A percentile compares a stretch with the other conserved stretches of the same genome.
These are phyloP conservation scores for Termitomyces sp. DNA, from an alignment of 768 basidiomycete genomes.

Conservation along the genomic window DNA sequence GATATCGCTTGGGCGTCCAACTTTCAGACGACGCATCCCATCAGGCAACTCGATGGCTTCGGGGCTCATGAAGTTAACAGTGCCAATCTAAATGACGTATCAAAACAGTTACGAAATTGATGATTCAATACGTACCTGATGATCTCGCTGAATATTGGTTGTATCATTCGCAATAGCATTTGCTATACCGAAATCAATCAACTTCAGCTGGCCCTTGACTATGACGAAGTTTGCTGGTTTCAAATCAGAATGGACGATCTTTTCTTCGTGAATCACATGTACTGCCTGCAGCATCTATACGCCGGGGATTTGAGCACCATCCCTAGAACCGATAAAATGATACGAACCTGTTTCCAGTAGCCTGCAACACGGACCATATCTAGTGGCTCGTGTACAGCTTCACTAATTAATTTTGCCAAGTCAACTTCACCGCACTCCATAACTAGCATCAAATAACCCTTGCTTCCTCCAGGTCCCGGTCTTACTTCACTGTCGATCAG, in stretches of 20 bases:
- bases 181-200: slow-evolving; percentile 99
- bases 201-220: slow-evolving; percentile 90
- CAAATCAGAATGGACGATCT: slow-evolving; percentile 97
- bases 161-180: slow-evolving; percentile 99
- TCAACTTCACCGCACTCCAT: slow-evolving; percentile 99
- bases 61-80: slow-evolving; percentile 98
- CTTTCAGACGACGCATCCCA: slow-evolving; percentile 86
- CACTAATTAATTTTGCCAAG: slow-evolving; percentile 76
- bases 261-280: slow-evolving; percentile 97
- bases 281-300: slow-evolving; percentile 95
- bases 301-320: neutral
- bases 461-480: slow-evolving; percentile 63
- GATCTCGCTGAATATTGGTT: slow-evolving; percentile 95
- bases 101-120: slow-evolving; percentile 1
- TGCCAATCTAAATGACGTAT: slow-evolving; percentile 66
- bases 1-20: slow-evolving; percentile 93
- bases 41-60: slow-evolving; percentile 91
- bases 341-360: slow-evolving; percentile 92
- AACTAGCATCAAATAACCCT: slow-evolving; percentile 76
- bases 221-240: slow-evolving; percentile 99
- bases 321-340: neutral
- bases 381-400: slow-evolving; percentile 79
- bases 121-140: slow-evolving; percentile 56
- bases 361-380: slow-evolving; percentile 95
- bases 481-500: slow-evolving; percentile 90